These are phyloP conservation scores for Coffea humblotiana DNA, from an alignment of 305 asterid genomes.

Conservation along the genomic window DNA sequence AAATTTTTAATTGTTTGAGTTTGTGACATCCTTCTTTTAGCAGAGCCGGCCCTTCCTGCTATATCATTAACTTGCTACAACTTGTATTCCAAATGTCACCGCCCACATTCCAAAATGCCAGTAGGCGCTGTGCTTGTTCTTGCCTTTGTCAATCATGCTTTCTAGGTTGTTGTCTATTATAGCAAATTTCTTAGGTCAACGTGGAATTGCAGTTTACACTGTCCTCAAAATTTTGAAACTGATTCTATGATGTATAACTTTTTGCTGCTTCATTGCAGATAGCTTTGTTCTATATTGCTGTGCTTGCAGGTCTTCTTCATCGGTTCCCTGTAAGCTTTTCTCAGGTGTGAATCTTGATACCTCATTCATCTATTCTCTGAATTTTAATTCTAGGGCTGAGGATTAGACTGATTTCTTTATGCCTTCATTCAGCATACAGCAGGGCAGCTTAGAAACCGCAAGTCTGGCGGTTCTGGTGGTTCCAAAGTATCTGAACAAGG, in stretches of 20 bases:
- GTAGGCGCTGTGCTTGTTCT: not conserved
- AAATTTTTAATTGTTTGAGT: not conserved
- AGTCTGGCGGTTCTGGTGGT: constrained; percentile 74
- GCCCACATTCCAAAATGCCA: not conserved
- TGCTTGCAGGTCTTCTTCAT: constrained; percentile 92
- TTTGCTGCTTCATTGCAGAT: constrained; percentile 54
- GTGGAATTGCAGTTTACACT: not conserved
- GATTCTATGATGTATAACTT: constrained; percentile 17
- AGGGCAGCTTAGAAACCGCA: constrained; percentile 88
- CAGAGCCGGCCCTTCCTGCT: not conserved
- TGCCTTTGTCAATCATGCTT: constrained; percentile 4
- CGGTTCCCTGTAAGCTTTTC: constrained; percentile 88
- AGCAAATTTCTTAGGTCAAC: not conserved
- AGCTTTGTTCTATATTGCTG: constrained; percentile 85
- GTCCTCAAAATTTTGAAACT: not conserved
- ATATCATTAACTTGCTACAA: not conserved
- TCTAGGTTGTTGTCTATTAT: no score
- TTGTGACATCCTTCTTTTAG: not conserved
- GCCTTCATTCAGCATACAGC: constrained; percentile 60
- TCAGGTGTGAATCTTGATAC: constrained; percentile 53
- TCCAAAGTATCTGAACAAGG: constrained; percentile 83
- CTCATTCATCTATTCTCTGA: constrained; percentile 10
- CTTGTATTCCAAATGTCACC: not conserved
- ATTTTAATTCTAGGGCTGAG: constrained; percentile 16
- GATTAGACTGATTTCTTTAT: constrained; percentile 22